Evolutionary conservation across 176 grass and related monocot species (phyloP).

Genomic region (Chrysopogon serrulatus): DNA sequence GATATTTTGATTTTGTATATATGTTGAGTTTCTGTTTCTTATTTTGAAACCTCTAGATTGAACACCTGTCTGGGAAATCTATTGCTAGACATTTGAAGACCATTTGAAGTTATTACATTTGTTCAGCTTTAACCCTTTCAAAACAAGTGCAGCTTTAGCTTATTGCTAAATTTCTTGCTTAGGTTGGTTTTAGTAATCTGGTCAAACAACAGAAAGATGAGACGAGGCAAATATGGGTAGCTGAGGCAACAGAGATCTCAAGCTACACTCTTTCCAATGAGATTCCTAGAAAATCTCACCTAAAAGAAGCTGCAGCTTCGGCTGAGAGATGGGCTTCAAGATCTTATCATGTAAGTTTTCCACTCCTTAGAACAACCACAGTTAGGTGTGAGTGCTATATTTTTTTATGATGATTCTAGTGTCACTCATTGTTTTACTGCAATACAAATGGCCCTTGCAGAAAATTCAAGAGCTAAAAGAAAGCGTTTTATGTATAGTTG

Average conservation of each 20-base stretch:
- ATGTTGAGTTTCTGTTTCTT: conserved; percentile 1
- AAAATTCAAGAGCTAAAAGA: conserved; percentile 66
- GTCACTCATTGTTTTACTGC: neutral
- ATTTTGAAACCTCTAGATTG: conserved; percentile 11
- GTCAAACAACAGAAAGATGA: conserved; percentile 79
- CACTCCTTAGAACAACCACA: neutral
- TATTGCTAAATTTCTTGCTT: conserved; percentile 21
- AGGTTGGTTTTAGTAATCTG: conserved; percentile 96
- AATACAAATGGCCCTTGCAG: conserved; percentile 34
- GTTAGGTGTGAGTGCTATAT: neutral
- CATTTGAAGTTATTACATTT: neutral
- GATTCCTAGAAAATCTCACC: conserved; percentile 67
- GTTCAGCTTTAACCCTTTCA: conserved; percentile 23
- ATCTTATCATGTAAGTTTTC: conserved; percentile 55
- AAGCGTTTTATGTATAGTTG: conserved; percentile 53
- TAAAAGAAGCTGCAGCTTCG: conserved; percentile 49
- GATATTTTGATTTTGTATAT: conserved; percentile 3
- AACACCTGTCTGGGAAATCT: neutral
- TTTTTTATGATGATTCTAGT: conserved; percentile 23
- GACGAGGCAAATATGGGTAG: conserved; percentile 76
- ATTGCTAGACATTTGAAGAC: neutral
- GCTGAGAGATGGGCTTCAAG: conserved; percentile 74
- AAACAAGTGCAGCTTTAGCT: conserved; percentile 10
- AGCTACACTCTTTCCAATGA: conserved; percentile 52
- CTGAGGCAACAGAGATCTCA: conserved; percentile 69